Base-by-base conservation (phyloP, 257 asterid species). In the Hygrophila difformis region DNA sequence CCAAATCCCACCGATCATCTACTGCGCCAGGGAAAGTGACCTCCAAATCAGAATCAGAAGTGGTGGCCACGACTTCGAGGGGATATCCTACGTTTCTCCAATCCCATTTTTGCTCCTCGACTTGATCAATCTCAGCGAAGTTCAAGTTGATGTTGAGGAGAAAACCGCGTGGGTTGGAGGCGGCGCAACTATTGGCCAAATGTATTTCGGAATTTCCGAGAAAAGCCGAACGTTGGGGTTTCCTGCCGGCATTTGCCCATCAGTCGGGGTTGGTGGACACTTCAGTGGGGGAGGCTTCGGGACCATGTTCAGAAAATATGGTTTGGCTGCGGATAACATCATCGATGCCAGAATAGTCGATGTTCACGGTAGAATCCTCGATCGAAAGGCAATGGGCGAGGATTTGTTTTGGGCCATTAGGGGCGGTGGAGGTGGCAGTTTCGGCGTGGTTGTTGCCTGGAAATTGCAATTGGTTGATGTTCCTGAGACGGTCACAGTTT, bases 61-160 rank as follows among this genome's bases (percentile, higher is more conserved):
- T 6, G 71, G 66, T 2, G 61, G 65, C 39, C 66, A 64, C 39
- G 69, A 63, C 46, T 23, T 23, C n/a, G 69, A 63, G 18, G 69
- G 60, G 22, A 55, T 50, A 1, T 65, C 72, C 6, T 65, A 44
- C 2, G 40, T 16, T 7, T 43, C 67, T 0, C 8, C n/a, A 2
- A 34, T 47, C 43, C 62, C 72, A 2, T 65, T 65, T 12, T 47
- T 59, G 8, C 36, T 65, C 41, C 2, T 65, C 20, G 71, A 65
- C 22, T 35, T 64, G 57, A 20, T 52, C 37, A 57, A 47, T 11
- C 33, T 58, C 16, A 59, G 42, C 2, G 45, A 49, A 6, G 12
- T 54, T 11, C 18, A 41, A 1, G 39, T 59, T 6, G 40, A 63
- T 8, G 49, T 5, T 2, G 31, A 12, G 19, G n/a, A 2, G 1